Evolutionary conservation across 352 stramenopile genomes (phyloP).

Genomic region (Phytophthora nicotianae): DNA sequence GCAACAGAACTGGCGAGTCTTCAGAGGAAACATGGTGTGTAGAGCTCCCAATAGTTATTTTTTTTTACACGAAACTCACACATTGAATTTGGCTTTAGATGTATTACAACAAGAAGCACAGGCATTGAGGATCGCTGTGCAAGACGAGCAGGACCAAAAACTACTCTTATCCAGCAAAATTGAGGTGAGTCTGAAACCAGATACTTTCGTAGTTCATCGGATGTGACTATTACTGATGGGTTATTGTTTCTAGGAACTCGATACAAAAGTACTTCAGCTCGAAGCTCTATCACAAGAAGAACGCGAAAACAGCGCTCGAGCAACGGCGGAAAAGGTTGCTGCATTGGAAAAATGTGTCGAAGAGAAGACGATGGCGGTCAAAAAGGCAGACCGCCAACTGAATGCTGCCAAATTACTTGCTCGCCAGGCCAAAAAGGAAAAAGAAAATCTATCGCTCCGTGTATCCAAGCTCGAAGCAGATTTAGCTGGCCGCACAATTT

Average conservation of each 20-base stretch:
- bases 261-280: slow-evolving; percentile 40
- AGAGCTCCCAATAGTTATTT: not conserved
- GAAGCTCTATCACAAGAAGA: slow-evolving; percentile 49
- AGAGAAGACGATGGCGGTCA: slow-evolving; percentile 52
- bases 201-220: not conserved
- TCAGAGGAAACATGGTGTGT: slow-evolving; percentile 45
- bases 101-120: slow-evolving; percentile 14
- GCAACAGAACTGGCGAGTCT: slow-evolving; percentile 26
- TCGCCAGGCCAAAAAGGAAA: slow-evolving; percentile 75
- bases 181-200: slow-evolving; percentile 10
- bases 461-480: slow-evolving; percentile 47
- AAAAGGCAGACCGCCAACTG: slow-evolving; percentile 65
- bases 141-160: slow-evolving; percentile 32
- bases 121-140: slow-evolving; percentile 8
- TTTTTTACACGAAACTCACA: not conserved
- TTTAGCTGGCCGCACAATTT: slow-evolving; percentile 4
- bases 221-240: too few relatives aligned
- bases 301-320: slow-evolving; percentile 31
- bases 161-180: slow-evolving; percentile 20
- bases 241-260: slow-evolving; percentile 47
- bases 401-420: slow-evolving; percentile 72
- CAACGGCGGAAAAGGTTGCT: slow-evolving; percentile 37
- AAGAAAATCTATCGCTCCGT: slow-evolving; percentile 54
- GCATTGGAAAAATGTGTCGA: slow-evolving; percentile 42
- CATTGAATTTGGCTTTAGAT: slow-evolving; percentile 1